Evolutionary conservation across 176 grass and related monocot genomes (phyloP), one percentile per base, ranked within the genome.

Genomic region (Oryza nivara): DNA sequence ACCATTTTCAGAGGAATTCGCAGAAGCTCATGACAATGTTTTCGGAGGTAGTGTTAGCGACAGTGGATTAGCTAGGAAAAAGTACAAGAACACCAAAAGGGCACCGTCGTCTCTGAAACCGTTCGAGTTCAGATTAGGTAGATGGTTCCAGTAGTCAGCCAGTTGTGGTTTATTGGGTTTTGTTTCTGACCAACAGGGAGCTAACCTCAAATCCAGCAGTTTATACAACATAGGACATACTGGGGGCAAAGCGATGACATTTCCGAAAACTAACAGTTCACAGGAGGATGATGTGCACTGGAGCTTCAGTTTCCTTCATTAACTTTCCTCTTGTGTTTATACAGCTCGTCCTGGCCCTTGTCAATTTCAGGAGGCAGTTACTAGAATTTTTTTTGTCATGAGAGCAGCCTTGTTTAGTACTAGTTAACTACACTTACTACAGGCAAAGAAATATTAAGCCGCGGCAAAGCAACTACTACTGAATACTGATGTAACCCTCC

Each of bases 31-130:
- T 67, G 86, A 97, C 72, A 78, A 68, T 82, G 76, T 89, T 61
- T 79, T 82, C 0, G 91, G 91, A 38, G 96, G 96, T 87, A 94
- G 96, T 63, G 60, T 81, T 87, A 99, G 96, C 54, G 96, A 96
- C 68, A 91, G 96, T 65, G 96, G 93, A 75, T 90, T 94, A 82
- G 48, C 81, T 74, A 88, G 76, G 70, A 96, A 44, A 79, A 93
- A 71, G 88, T 67, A 76, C 76, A 82, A 76, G 38, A 86, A 63
- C 10, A 25, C 84, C 54, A 90, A 84, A 75, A 83, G 83, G 28
- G 58, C 58, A 63, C 9, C 58, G n/a, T 63, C 58, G 20, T 74
- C 67, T 23, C 30, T 80, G 5, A 86, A 72, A 74, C 80, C 71
- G n/a, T 92, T 91, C 1, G 77, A 92, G 17, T 78, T 90, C 48